These are phyloP conservation scores for Asterella californica DNA, from an alignment of 225 moss, liverwort and hornwort species.

Conservation along the genomic window DNA sequence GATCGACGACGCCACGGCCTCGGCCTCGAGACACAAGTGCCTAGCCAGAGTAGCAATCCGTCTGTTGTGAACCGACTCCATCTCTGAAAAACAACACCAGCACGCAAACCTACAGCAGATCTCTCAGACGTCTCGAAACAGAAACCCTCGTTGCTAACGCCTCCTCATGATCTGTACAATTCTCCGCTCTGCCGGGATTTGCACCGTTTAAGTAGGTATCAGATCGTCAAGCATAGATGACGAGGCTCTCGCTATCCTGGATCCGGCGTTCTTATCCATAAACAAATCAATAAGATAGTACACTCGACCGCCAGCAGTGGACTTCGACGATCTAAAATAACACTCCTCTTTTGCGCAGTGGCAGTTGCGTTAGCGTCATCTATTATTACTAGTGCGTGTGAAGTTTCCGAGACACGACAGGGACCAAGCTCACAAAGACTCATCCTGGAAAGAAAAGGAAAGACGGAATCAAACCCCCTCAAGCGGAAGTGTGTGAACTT, in stretches of 20 bases:
- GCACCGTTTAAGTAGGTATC: constrained; percentile 2
- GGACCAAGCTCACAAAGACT: not conserved
- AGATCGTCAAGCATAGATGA: not conserved
- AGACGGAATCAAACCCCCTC: not conserved
- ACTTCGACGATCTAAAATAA: constrained; percentile 1
- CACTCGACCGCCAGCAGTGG: not conserved
- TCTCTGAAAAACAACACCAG: not conserved
- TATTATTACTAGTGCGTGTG: not conserved
- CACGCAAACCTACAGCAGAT: not conserved
- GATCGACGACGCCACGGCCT: constrained; percentile 6
- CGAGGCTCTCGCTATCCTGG: not conserved
- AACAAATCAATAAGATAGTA: not conserved
- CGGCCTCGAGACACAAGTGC: constrained; percentile 24
- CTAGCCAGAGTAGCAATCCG: constrained; percentile 35
- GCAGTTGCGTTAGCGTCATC: not conserved
- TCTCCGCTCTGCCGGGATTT: not conserved
- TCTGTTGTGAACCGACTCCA: constrained; percentile 15
- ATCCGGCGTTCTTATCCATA: constrained; percentile 11
- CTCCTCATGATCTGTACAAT: not conserved
- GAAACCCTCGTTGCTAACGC: not conserved
- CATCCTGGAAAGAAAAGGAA: not conserved
- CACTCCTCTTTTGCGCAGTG: not conserved
- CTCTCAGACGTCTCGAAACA: too few species aligned
- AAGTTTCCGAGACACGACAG: not conserved
- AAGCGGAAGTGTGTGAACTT: not conserved